Base-by-base conservation (phyloP, 116 monocot genomes). In the Cymodocea nodosa region DNA sequence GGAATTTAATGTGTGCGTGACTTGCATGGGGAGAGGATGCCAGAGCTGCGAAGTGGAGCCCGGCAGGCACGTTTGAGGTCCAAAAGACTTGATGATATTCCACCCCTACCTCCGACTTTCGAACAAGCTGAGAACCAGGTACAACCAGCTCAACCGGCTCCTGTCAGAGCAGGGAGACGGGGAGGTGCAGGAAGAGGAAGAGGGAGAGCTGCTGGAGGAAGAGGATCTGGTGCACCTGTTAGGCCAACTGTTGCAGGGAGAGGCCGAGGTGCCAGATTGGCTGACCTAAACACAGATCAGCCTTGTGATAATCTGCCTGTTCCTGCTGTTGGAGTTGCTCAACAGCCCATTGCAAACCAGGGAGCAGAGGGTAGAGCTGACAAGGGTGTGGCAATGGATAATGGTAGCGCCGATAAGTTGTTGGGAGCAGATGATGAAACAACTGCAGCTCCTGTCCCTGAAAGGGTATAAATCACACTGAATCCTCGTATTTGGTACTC, bases 21-120 rank as follows among this genome's bases (percentile, higher is more conserved):
- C 5, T 87, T 89, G 84, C 73, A 89, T 89, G 90, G 94, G 84
- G 76, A 85, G 82, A 94, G 73, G 74, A 94, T 94, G 94, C 90
- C 85, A 75, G 90, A 94, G 72, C 72, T 94, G 84, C 67, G 87
- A 79, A 94, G 94, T 73, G 86, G 87, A 74, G 77, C 90, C 66
- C 78, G 94, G 34, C 88, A 93, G 80, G 94, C 86, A 77, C 80
- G 86, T 48, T 70, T 89, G 80, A 89, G 68, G 71, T 80, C 87
- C 35, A 87, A 82, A 64, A 91, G 77, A 59, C 77, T 77, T 69
- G 91, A 86, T 52, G 82, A 87, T 73, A 77, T 79, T 52, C 76
- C 81, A 15, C 53, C 67, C n/a, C 70, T 64, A 52, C 58, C 73
- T 11, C 80, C 74, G 57, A 75, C 71, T 5, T 30, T 80, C 35